Evolutionary conservation across 805 yeast species (phyloP).

Genomic region (Yarrowia sp.): DNA sequence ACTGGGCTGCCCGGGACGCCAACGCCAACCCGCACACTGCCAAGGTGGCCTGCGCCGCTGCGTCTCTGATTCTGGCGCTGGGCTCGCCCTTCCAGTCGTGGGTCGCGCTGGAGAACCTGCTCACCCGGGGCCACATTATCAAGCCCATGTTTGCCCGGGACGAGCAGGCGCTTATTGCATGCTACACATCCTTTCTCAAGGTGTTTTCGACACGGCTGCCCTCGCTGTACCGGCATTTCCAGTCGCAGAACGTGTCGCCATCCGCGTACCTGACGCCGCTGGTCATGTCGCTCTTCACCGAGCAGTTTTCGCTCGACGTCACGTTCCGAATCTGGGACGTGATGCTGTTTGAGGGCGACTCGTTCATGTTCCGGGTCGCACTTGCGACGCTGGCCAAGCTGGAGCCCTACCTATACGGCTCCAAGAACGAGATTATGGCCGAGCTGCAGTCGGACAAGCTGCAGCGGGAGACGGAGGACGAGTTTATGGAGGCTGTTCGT

Average conservation of each 20-base stretch:
- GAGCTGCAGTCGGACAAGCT: constrained; percentile 40
- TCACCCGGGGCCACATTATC: constrained; percentile 39
- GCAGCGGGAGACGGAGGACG: constrained; percentile 50
- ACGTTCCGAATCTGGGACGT: constrained; percentile 54
- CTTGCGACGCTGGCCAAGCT: constrained; percentile 51
- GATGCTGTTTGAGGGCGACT: constrained; percentile 59
- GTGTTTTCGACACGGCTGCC: constrained; percentile 47
- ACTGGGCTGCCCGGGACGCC: constrained; percentile 30
- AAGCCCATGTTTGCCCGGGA: constrained; percentile 37
- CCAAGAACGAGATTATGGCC: constrained; percentile 45
- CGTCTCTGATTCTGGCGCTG: constrained; percentile 42
- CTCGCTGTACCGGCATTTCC: constrained; percentile 50
- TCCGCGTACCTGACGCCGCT: constrained; percentile 45
- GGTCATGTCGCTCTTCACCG: constrained; percentile 45
- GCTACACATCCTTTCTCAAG: constrained; percentile 47
- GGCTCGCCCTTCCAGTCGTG: constrained; percentile 42
- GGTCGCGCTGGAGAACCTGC: constrained; percentile 41
- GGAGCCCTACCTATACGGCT: constrained; percentile 52
- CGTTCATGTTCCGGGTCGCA: constrained; percentile 50
- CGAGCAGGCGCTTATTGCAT: constrained; percentile 39
- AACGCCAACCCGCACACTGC: constrained; percentile 36
- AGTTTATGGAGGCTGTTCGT: constrained; percentile 46
- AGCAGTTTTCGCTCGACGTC: constrained; percentile 46
- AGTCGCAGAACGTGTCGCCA: constrained; percentile 43
- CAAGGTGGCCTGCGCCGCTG: constrained; percentile 43